Conservation (phyloP, 345 rosid species). For the Dipteronia dyeriana region DNA sequence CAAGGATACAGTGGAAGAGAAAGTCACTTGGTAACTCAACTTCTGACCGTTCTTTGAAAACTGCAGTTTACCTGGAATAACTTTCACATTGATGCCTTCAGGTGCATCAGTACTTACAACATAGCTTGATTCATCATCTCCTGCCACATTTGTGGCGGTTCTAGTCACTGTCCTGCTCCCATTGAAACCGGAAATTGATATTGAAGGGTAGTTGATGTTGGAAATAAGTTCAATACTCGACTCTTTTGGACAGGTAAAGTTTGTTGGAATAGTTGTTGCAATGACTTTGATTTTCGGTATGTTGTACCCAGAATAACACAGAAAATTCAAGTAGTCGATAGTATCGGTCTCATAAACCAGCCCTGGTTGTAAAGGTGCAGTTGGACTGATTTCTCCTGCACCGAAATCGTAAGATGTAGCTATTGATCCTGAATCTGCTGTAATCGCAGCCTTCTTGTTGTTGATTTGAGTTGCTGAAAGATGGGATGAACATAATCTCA, state of each 20-base stretch:
- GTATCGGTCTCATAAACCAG: slow-evolving; percentile 64
- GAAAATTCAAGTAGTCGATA: slow-evolving; percentile 70
- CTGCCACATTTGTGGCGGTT: slow-evolving; percentile 66
- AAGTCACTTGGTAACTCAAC: slow-evolving; percentile 46
- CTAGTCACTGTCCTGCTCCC: slow-evolving; percentile 45
- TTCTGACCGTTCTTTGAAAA: slow-evolving; percentile 48
- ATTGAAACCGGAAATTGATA: slow-evolving; percentile 48
- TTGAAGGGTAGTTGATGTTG: slow-evolving; percentile 76
- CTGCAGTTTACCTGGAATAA: slow-evolving; percentile 46
- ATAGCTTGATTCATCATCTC: slow-evolving; percentile 49
- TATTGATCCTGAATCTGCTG: slow-evolving; percentile 52
- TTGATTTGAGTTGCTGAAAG: slow-evolving; percentile 58
- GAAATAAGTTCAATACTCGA: slow-evolving; percentile 48
- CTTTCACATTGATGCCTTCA: slow-evolving; percentile 38
- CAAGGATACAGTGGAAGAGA: slow-evolving; percentile 32
- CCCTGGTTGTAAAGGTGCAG: slow-evolving; percentile 57
- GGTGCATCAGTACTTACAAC: slow-evolving; percentile 34
- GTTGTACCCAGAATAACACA: slow-evolving; percentile 62
- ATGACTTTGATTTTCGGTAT: slow-evolving; percentile 42
- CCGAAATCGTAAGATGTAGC: slow-evolving; percentile 71
- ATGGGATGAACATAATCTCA: background rate
- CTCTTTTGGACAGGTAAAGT: slow-evolving; percentile 55
- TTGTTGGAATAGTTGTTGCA: slow-evolving; percentile 38
- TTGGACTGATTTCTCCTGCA: slow-evolving; percentile 64
- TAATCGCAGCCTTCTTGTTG: slow-evolving; percentile 52